A percentile compares a stretch with the other conserved stretches of the same genome.
Evolutionary conservation across 371 early-diverging fungal species (phyloP).

Genomic region (Quaeritorhiza haematococci): DNA sequence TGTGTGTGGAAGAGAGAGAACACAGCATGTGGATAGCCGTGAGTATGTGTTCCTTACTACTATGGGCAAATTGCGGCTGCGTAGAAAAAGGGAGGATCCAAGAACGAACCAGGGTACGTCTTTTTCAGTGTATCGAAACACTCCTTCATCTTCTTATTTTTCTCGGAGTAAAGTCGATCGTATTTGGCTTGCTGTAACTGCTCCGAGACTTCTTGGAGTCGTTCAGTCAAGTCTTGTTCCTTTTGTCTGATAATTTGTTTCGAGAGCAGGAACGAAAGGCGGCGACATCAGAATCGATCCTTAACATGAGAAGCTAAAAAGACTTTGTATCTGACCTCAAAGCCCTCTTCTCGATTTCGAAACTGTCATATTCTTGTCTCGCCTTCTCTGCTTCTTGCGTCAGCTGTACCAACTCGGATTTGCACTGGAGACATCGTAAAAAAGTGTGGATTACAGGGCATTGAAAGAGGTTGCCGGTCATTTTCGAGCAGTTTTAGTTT

Average conservation of each 20-base stretch:
- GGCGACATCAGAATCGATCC: too few relatives aligned
- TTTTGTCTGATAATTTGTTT: conserved; percentile 30
- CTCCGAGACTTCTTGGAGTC: conserved; percentile 65
- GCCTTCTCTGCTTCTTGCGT: conserved; percentile 13
- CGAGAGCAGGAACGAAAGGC: too few relatives aligned
- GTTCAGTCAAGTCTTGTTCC: conserved; percentile 78
- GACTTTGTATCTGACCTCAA: conserved; percentile 34
- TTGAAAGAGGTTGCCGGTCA: conserved; percentile 1
- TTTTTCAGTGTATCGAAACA: conserved; percentile 75
- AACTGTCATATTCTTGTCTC: conserved; percentile 37
- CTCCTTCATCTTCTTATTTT: conserved; percentile 68
- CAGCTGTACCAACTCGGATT: neutral
- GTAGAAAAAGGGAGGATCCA: too few relatives aligned
- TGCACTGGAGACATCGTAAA: neutral
- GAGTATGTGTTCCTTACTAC: conserved; percentile 5
- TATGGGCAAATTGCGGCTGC: conserved; percentile 9
- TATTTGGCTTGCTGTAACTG: conserved; percentile 75
- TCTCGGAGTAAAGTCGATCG: conserved; percentile 76
- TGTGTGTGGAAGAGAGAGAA: conserved; percentile 25
- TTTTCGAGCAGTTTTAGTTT: conserved; percentile 8
- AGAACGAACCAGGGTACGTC: conserved; percentile 53
- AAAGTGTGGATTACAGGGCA: neutral
- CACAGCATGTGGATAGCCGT: too few relatives aligned
- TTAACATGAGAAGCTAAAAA: too few relatives aligned
- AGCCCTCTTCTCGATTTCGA: conserved; percentile 40